Evolutionary conservation across 2,329 filamentous ascomycete species (phyloP).

Genomic region (Magnaporthiopsis incrustans): DNA sequence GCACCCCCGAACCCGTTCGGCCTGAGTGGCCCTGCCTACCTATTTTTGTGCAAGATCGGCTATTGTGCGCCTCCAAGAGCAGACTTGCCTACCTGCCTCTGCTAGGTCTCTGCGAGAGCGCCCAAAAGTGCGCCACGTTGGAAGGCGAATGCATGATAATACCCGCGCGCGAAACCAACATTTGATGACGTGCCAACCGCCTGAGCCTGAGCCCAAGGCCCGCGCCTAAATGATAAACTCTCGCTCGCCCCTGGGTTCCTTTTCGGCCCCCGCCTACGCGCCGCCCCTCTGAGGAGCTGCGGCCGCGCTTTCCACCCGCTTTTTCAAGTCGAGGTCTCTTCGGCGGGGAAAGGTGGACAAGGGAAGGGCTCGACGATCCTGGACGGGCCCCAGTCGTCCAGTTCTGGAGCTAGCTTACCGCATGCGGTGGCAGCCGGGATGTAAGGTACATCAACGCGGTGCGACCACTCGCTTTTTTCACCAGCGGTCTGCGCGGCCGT

Average conservation of each 20-base stretch:
- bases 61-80: no score
- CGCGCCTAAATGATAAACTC: not conserved
- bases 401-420: not conserved
- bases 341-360: not conserved
- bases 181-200: not conserved
- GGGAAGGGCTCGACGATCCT: not conserved
- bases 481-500: not conserved
- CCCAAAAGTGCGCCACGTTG: not conserved
- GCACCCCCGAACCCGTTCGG: not conserved
- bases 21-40: not conserved
- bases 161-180: not conserved
- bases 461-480: not conserved
- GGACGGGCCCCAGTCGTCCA: not conserved
- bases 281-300: no score
- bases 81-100: no score
- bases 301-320: not conserved
- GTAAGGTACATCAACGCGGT: not conserved
- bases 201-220: no score
- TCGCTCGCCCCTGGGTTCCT: not conserved
- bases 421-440: not conserved
- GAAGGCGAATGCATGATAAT: not conserved
- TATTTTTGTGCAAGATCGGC: not conserved
- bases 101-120: no score
- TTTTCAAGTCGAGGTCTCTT: not conserved
- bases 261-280: not conserved